Base-by-base conservation (phyloP, 2,329 filamentous ascomycete species). In the Parascedosporium putredinis region DNA sequence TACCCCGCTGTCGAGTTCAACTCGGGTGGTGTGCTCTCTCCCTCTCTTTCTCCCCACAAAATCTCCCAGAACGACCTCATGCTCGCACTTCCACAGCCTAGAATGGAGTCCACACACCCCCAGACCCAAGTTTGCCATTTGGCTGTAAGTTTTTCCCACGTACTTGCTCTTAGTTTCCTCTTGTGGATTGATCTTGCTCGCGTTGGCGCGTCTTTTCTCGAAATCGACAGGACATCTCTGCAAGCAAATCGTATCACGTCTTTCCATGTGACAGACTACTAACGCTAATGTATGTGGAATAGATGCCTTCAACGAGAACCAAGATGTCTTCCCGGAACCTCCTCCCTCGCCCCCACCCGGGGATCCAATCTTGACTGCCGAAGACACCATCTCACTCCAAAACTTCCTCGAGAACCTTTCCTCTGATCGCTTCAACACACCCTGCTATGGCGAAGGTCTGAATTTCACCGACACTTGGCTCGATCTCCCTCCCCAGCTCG, bases 311-410 rank as follows among this genome's bases (percentile, higher is more conserved):
- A 45, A 31, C 29, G 43, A 31, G 18, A 45, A 14, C 43, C 24
- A 31, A 14, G 43, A 45, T 9, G 24, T 20, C 10, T 25, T 45
- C 22, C 43, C 22, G 55, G 69, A 72, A 50, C 67, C 72, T 22
- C 68, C 81, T 49, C 81, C 82, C 40, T 77, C 79, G 47, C 78
- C 79, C 45, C 77, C 81, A 8, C 76, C 75, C 2, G 83, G 82
- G n/a, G 75, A 74, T 33, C 78, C 82, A 16, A 70, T 87, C 36
- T 73, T 87, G 53, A 76, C 79, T 55, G 78, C 82, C 57, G 76
- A 71, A 52, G 79, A 83, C 59, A 75, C 69, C 48, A 78, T 73
- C 56, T 67, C 76, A 52, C 68, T 87, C 16, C 72, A 75, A 52
- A 68, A 62, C 54, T 82, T 82, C 58, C 78, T 83, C 59, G 70